Evolutionary conservation across 73 alveolate genomes (phyloP).

Genomic region (Urostyla sp.): DNA sequence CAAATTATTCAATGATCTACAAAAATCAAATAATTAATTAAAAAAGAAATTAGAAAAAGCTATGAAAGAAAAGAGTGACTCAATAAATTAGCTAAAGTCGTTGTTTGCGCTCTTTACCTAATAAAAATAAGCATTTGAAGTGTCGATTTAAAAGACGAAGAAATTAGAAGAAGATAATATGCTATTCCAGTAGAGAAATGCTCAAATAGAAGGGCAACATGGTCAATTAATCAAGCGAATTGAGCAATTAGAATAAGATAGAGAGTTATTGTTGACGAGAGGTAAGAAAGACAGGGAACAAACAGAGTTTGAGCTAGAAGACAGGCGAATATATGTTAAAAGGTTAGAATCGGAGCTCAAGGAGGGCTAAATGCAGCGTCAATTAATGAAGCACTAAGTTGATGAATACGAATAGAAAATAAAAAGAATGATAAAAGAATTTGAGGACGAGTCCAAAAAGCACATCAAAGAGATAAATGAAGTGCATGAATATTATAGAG

Average conservation of each 20-base stretch:
- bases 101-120: constrained; percentile 38
- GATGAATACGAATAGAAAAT: constrained; percentile 57
- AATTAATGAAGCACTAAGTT: constrained; percentile 7
- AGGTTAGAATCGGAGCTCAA: constrained; percentile 8
- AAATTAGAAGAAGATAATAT: constrained; percentile 16
- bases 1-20: constrained; percentile 2
- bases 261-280: background rate
- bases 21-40: constrained; percentile 37
- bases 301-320: constrained; percentile 21
- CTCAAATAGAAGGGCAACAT: constrained; percentile 33
- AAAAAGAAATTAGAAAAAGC: constrained; percentile 37
- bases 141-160: constrained; percentile 40
- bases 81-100: constrained; percentile 10
- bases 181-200: background rate
- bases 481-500: constrained; percentile 58
- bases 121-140: constrained; percentile 38
- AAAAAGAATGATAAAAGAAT: constrained; percentile 21
- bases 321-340: background rate
- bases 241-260: constrained; percentile 31
- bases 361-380: constrained; percentile 1
- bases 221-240: background rate
- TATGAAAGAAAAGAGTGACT: constrained; percentile 22
- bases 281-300: constrained; percentile 24
- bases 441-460: constrained; percentile 53
- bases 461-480: constrained; percentile 55